phyloP scores from a whole-genome alignment of 148 eudicot genomes.

The Gaultheria prostrata region DNA sequence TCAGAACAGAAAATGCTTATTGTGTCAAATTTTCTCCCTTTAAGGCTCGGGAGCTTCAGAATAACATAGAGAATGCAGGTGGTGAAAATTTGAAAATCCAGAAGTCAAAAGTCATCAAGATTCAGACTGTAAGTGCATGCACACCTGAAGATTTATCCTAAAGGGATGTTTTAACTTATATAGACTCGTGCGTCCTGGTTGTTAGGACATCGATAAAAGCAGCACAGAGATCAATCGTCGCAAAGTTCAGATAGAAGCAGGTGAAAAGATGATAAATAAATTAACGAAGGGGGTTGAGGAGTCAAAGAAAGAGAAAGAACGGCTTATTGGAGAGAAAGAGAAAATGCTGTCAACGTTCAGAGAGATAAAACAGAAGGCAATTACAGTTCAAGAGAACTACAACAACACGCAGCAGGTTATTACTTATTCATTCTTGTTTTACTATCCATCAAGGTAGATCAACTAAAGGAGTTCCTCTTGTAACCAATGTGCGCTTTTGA shows the following conservation, averaged over 20 bases:
- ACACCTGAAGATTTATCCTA: background rate
- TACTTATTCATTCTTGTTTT: background rate
- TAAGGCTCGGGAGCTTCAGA: slow-evolving; percentile 77
- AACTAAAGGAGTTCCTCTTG: background rate
- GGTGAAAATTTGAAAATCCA: slow-evolving; percentile 79
- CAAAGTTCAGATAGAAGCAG: slow-evolving; percentile 87
- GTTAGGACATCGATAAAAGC: slow-evolving; percentile 78
- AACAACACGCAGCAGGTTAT: slow-evolving; percentile 74
- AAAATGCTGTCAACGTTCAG: slow-evolving; percentile 55
- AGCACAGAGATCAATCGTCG: slow-evolving; percentile 85
- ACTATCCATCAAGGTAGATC: background rate
- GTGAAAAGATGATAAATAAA: slow-evolving; percentile 76
- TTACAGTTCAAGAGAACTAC: slow-evolving; percentile 69
- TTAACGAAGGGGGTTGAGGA: slow-evolving; percentile 78
- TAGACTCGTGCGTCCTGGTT: slow-evolving; percentile 6
- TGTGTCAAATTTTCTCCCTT: background rate
- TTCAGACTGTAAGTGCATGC: slow-evolving; percentile 74
- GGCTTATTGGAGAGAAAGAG: slow-evolving; percentile 54
- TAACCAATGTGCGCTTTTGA: background rate
- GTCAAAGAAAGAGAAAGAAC: slow-evolving; percentile 75
- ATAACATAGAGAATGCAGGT: slow-evolving; percentile 89
- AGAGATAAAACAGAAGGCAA: slow-evolving; percentile 73
- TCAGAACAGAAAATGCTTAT: slow-evolving; percentile 3
- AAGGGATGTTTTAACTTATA: background rate
- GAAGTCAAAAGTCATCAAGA: slow-evolving; percentile 69